phyloP scores from a whole-genome alignment of 805 yeast species.

The Wickerhamomyces tratensis region DNA sequence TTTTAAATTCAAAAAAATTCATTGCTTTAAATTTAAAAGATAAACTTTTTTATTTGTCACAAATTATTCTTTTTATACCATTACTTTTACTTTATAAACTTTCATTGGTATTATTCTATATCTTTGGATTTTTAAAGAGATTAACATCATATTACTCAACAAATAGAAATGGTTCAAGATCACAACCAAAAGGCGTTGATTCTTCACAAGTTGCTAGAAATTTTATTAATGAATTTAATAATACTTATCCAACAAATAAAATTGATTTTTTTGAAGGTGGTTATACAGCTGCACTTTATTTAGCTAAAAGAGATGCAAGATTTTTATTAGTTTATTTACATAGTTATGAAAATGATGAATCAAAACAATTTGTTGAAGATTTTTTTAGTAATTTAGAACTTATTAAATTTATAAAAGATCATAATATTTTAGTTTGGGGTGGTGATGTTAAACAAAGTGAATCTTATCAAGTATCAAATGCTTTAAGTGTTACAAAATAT shows the following conservation, averaged over 20 bases:
- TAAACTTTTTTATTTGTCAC: slow-evolving; percentile 17
- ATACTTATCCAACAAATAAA: slow-evolving; percentile 21
- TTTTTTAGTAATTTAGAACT: slow-evolving; percentile 45
- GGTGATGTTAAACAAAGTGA: slow-evolving; percentile 79
- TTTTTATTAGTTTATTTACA: slow-evolving; percentile 70
- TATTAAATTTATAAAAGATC: slow-evolving; percentile 34
- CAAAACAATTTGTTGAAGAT: slow-evolving; percentile 38
- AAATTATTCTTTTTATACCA: slow-evolving; percentile 23
- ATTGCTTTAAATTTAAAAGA: slow-evolving; percentile 15
- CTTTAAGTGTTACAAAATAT: slow-evolving; percentile 57
- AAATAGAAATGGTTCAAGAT: slow-evolving; percentile 24
- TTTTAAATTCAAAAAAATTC: slow-evolving; percentile 2
- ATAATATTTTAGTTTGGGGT: slow-evolving; percentile 70
- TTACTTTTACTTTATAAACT: slow-evolving; percentile 21
- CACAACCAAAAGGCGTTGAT: slow-evolving; percentile 29
- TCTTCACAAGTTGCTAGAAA: slow-evolving; percentile 44
- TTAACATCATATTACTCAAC: slow-evolving; percentile 26
- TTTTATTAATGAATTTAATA: slow-evolving; percentile 44
- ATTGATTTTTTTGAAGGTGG: slow-evolving; percentile 53
- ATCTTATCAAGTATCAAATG: slow-evolving; percentile 73
- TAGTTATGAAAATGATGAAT: slow-evolving; percentile 60
- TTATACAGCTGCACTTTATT: slow-evolving; percentile 68
- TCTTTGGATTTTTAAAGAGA: slow-evolving; percentile 28
- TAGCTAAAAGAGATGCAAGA: slow-evolving; percentile 59
- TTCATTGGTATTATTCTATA: slow-evolving; percentile 15